phyloP scores from a whole-genome alignment of 2,329 filamentous ascomycete genomes.

The Elsinoe fawcettii region DNA sequence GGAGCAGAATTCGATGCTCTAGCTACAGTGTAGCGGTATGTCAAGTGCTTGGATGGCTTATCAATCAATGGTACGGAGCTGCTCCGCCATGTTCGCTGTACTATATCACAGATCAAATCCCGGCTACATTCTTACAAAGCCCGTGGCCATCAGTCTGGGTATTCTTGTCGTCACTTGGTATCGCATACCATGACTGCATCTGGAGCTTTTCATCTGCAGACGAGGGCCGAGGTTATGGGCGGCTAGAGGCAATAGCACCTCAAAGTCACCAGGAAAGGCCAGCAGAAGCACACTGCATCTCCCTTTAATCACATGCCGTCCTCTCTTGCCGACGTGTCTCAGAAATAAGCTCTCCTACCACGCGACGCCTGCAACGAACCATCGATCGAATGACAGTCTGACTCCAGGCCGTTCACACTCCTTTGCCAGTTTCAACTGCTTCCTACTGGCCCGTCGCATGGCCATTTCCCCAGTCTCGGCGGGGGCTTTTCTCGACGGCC shows the following conservation, averaged over 20 bases:
- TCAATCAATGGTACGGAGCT: background rate
- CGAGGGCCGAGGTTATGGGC: slow-evolving; percentile 3
- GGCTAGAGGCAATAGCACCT: background rate
- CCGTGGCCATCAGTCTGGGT: background rate
- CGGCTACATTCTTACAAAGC: background rate
- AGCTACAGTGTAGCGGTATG: background rate
- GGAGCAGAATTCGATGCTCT: background rate
- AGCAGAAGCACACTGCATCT: background rate
- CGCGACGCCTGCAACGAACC: slow-evolving; percentile 6
- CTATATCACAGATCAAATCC: background rate
- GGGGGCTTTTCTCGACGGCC: background rate
- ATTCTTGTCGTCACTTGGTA: background rate
- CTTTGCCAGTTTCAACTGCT: background rate
- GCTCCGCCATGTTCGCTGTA: background rate
- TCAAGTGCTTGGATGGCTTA: background rate
- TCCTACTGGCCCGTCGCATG: background rate
- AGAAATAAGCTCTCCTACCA: slow-evolving; percentile 4
- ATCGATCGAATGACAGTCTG: slow-evolving; percentile 12
- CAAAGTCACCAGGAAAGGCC: background rate
- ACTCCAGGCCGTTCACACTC: background rate
- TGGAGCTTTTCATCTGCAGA: background rate
- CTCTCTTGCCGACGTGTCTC: background rate
- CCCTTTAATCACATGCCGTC: background rate
- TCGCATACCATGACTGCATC: background rate
- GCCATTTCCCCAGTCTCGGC: background rate